Evolutionary conservation across 2,329 filamentous ascomycete genomes (phyloP).

Genomic region (Sporothrix schenckii): DNA sequence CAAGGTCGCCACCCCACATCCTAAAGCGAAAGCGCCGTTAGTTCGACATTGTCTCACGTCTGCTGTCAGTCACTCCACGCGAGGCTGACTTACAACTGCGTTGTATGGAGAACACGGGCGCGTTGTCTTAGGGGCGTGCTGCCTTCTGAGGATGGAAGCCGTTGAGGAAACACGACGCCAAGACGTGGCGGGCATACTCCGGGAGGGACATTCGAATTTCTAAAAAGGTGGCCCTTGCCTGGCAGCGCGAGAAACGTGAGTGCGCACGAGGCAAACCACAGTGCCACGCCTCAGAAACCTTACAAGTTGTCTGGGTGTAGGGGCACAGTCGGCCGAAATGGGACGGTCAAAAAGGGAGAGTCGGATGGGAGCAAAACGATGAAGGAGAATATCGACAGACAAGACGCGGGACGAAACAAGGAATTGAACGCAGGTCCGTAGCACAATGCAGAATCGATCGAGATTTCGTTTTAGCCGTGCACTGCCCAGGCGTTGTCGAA

Average conservation of each 20-base stretch:
- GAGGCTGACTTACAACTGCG: slow-evolving; percentile 16
- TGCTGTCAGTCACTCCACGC: slow-evolving; percentile 17
- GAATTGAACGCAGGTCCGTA: background rate
- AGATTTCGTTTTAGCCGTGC: slow-evolving; percentile 16
- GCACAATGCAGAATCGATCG: slow-evolving; percentile 12
- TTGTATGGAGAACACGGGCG: background rate
- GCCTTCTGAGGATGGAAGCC: background rate
- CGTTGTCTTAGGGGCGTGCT: slow-evolving; percentile 1
- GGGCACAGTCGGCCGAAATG: slow-evolving; percentile 9
- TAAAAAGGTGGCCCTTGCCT: background rate
- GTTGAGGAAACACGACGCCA: slow-evolving; percentile 13
- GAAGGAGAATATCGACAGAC: background rate
- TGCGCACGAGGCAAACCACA: no score
- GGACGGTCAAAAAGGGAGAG: background rate
- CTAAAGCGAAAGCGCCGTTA: slow-evolving; percentile 11
- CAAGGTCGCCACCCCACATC: background rate
- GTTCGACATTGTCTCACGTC: slow-evolving; percentile 2
- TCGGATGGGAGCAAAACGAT: no score
- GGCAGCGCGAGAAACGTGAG: background rate
- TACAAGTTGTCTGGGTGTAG: background rate
- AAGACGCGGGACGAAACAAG: background rate
- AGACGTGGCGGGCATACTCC: background rate
- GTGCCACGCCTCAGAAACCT: background rate
- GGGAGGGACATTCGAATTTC: background rate
- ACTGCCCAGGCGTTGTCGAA: background rate